Base-by-base conservation (phyloP, 768 basidiomycete genomes). In the Suillus paluster region DNA sequence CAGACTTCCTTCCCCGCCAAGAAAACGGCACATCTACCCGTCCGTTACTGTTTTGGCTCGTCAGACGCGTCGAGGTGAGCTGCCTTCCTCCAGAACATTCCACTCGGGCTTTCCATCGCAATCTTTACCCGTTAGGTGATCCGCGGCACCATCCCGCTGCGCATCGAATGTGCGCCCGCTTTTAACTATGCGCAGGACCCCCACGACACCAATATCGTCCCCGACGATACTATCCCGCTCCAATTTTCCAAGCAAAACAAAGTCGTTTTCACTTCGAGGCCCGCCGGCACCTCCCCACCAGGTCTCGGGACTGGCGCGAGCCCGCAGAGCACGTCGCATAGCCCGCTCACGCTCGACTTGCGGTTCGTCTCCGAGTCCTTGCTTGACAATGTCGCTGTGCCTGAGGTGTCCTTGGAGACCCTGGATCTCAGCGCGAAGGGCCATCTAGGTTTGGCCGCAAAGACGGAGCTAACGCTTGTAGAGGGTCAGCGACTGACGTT, bases 401-500 rank as follows among this genome's bases (percentile, higher is more conserved):
- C 95, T 0, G 63, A 77, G 1, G 78, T 96, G 52, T 65, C 82
- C 27, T 75, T 96, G 25, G 72, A 85, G 42, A 73, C 83, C 21
- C 81, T 92, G 11, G 89, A 95, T 70, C 78, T 92, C 59, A 83
- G 77, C n/a, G 74, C 67, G 1, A 85, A 88, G 71, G 94, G 93
- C 0, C 91, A 95, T 68, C 83, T 89, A 56, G 95, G 96, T 1
- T 79, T 81, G 4, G 87, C 83, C 9, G 84, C 87, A 21, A 82
- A 79, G 64, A 76, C 83, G 14, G 79, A 87, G 19, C 78, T 98
- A 54, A 75, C 79, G 27, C 78, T 98, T 23, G 71, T 76, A 23
- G 97, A 98, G 73, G 96, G 97, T 0, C 95, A 99, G 73, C 83
- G 83, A 19, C 88, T 98, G n/a, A 92, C 92, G 3, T 97, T 98